Evolutionary conservation across 1,284 basidiomycete genomes (phyloP).

Genomic region (Puccinia coronata): DNA sequence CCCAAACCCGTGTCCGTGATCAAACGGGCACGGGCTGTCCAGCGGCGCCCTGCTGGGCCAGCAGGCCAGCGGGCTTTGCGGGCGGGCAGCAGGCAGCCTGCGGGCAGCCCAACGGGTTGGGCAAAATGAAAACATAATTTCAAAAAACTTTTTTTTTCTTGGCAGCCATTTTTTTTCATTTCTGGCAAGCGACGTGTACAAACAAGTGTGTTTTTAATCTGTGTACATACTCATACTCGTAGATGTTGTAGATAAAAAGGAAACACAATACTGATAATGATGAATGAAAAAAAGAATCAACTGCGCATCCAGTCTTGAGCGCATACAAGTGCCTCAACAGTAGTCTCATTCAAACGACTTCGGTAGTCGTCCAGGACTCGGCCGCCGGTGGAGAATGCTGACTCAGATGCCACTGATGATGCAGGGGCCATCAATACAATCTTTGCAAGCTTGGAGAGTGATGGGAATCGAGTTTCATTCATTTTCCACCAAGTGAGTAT

Average conservation of each 20-base stretch:
- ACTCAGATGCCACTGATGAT: too few relatives aligned
- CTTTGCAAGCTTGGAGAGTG: not conserved
- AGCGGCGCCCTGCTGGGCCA: not conserved
- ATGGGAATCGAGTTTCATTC: not conserved
- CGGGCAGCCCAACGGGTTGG: not conserved
- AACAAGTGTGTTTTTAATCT: too few relatives aligned
- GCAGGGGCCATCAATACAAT: not conserved
- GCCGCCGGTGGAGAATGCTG: not conserved
- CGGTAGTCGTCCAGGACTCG: not conserved
- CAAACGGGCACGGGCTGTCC: not conserved
- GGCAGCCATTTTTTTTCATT: not conserved
- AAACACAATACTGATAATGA: not conserved
- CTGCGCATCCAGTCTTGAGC: not conserved
- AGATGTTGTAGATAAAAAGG: not conserved
- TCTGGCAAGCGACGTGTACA: too few relatives aligned
- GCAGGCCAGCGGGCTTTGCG: not conserved
- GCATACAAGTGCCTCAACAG: not conserved
- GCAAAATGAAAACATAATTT: not conserved
- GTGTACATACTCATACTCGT: too few relatives aligned
- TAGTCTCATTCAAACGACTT: not conserved
- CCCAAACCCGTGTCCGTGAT: not conserved
- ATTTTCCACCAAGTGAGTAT: not conserved
- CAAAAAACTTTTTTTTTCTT: not conserved
- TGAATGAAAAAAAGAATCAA: not conserved
- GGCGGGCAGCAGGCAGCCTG: not conserved